A percentile compares a stretch with the other conserved stretches of the same genome.
Evolutionary conservation across 2,329 filamentous ascomycete genomes (phyloP).

Genomic region (Aspergillus nomiae): DNA sequence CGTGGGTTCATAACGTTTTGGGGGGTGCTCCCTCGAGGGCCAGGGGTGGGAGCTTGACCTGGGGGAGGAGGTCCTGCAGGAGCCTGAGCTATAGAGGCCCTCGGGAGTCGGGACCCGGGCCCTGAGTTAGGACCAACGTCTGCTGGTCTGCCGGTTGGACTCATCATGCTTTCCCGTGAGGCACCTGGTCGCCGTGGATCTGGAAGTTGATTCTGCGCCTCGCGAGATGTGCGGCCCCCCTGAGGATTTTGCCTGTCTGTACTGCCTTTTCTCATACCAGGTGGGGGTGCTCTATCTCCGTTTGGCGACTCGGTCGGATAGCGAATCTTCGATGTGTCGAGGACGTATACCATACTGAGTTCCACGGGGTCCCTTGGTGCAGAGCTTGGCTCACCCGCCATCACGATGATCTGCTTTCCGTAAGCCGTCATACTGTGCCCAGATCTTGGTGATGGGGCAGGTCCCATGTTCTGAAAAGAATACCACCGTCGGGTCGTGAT

Average conservation of each 20-base stretch:
- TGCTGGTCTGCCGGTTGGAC: conserved; percentile 27
- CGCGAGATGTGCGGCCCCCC: conserved; percentile 45
- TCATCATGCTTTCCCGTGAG: conserved; percentile 47
- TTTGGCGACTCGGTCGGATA: conserved; percentile 76
- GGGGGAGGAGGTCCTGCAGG: conserved; percentile 66
- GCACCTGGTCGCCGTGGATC: conserved; percentile 44
- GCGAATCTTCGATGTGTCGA: conserved; percentile 94
- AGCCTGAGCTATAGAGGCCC: conserved; percentile 60
- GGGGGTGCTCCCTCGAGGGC: conserved; percentile 52
- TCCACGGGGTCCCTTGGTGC: conserved; percentile 79
- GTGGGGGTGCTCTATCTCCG: conserved; percentile 43
- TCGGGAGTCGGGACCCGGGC: conserved; percentile 60
- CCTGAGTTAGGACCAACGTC: conserved; percentile 37
- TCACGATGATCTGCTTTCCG: conserved; percentile 86
- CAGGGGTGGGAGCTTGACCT: conserved; percentile 64
- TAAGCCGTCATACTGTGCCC: conserved; percentile 98
- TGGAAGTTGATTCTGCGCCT: conserved; percentile 41
- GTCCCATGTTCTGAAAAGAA: conserved; percentile 99
- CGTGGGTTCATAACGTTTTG: conserved; percentile 33
- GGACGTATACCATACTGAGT: conserved; percentile 82
- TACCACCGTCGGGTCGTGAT: conserved; percentile 91
- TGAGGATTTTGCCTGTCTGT: conserved; percentile 45
- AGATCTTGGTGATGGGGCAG: conserved; percentile 87
- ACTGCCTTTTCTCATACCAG: conserved; percentile 46
- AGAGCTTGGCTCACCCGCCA: conserved; percentile 93